These are phyloP conservation scores for Ceratocystis smalleyi DNA, from an alignment of 2,329 filamentous ascomycete species.

Conservation along the genomic window DNA sequence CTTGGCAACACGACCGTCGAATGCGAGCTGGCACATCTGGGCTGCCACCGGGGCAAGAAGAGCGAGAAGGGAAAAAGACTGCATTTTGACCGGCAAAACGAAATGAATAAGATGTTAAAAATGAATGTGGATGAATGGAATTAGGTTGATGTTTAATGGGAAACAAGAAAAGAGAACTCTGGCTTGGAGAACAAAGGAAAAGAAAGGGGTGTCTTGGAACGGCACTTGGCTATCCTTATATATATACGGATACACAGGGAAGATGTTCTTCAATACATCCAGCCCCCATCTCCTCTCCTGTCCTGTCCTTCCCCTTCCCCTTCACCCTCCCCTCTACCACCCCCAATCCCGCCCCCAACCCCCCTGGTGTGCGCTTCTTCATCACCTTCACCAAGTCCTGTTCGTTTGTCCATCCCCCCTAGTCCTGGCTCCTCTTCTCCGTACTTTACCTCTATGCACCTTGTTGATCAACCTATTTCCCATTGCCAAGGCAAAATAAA, in stretches of 20 bases:
- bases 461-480: background rate
- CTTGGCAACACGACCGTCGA: slow-evolving; percentile 32
- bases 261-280: background rate
- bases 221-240: background rate
- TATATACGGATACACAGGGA: background rate
- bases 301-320: too few relatives aligned
- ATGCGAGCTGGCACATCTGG: slow-evolving; percentile 20
- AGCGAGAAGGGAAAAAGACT: slow-evolving; percentile 22
- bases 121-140: background rate
- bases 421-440: background rate
- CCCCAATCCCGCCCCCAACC: background rate
- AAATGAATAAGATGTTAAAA: background rate
- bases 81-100: slow-evolving; percentile 16
- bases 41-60: slow-evolving; percentile 13
- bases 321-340: too few relatives aligned
- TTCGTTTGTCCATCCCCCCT: background rate
- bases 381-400: background rate
- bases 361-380: background rate
- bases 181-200: background rate
- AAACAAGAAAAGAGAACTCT: slow-evolving; percentile 8
- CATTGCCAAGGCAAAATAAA: background rate
- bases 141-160: background rate
- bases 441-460: background rate
- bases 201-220: background rate
- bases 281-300: background rate